Evolutionary conservation across 2,329 filamentous ascomycete species (phyloP).

Genomic region (Lojkania enalia): DNA sequence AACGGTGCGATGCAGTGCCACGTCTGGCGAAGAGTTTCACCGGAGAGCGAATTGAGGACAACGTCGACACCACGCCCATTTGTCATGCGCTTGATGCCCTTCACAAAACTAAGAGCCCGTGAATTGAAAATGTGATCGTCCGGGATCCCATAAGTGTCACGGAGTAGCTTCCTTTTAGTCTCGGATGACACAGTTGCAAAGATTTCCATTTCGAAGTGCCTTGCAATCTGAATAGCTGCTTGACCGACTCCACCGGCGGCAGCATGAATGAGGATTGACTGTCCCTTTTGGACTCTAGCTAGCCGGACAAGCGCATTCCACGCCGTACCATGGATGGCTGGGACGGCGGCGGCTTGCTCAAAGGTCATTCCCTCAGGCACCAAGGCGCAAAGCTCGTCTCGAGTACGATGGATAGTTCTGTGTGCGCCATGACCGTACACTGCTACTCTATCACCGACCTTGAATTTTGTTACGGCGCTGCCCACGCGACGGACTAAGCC

Average conservation of each 20-base stretch:
- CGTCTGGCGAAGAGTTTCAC: conserved; percentile 20
- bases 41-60: conserved; percentile 33
- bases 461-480: neutral
- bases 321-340: neutral
- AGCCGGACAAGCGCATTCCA: conserved; percentile 21
- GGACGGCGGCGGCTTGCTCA: conserved; percentile 9
- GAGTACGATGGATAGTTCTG: too few relatives aligned
- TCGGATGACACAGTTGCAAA: conserved; percentile 25
- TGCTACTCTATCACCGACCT: neutral
- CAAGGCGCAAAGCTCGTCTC: neutral
- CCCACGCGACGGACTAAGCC: neutral
- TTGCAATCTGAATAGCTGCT: conserved; percentile 15
- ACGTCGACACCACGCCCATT: conserved; percentile 35
- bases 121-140: conserved; percentile 34
- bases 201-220: conserved; percentile 7
- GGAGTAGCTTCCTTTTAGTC: conserved; percentile 30
- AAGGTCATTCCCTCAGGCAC: too few relatives aligned
- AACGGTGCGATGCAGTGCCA: conserved; percentile 30
- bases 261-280: conserved; percentile 27
- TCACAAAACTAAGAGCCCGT: conserved; percentile 27
- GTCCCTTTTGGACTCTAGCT: conserved; percentile 28
- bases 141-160: conserved; percentile 27
- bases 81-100: conserved; percentile 24
- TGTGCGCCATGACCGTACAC: too few relatives aligned
- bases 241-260: conserved; percentile 21